These are phyloP conservation scores for Geotrichum candidum DNA, from an alignment of 1,139 yeast genomes.

Conservation along the genomic window DNA sequence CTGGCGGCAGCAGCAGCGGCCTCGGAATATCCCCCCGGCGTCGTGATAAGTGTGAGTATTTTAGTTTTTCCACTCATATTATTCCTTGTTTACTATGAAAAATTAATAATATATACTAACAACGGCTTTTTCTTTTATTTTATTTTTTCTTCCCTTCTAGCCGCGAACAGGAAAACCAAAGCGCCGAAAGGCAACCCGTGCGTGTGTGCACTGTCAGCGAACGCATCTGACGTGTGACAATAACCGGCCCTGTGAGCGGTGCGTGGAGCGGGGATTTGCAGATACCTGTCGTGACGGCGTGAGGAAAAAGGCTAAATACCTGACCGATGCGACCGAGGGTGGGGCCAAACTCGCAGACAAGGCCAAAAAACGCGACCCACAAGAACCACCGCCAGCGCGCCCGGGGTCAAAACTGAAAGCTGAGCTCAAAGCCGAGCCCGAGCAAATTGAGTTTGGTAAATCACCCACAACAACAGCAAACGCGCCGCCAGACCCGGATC, in stretches of 20 bases:
- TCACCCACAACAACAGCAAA: not conserved
- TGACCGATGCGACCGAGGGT: conserved; percentile 36
- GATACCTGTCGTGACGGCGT: conserved; percentile 86
- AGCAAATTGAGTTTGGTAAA: not conserved
- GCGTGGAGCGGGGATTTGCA: conserved; percentile 62
- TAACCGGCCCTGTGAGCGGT: conserved; percentile 73
- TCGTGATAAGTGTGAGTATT: conserved; percentile 10
- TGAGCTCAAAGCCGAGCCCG: not conserved
- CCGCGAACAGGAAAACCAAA: conserved; percentile 36
- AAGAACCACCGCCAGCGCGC: not conserved
- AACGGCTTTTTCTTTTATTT: not conserved
- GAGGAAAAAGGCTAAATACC: conserved; percentile 75
- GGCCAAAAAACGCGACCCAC: not conserved
- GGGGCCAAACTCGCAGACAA: conserved; percentile 13
- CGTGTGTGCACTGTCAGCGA: conserved; percentile 80
- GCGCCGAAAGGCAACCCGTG: conserved; percentile 62
- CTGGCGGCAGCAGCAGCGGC: not conserved
- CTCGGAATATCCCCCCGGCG: conserved; percentile 4
- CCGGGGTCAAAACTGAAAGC: not conserved
- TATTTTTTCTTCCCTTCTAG: not conserved
- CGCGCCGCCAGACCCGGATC: not conserved
- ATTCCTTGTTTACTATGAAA: not conserved
- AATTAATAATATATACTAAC: not conserved
- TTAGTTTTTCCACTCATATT: not conserved
- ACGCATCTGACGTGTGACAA: conserved; percentile 87